phyloP scores from a whole-genome alignment of 805 yeast species.

The Sungouiozyma ichnusensis region DNA sequence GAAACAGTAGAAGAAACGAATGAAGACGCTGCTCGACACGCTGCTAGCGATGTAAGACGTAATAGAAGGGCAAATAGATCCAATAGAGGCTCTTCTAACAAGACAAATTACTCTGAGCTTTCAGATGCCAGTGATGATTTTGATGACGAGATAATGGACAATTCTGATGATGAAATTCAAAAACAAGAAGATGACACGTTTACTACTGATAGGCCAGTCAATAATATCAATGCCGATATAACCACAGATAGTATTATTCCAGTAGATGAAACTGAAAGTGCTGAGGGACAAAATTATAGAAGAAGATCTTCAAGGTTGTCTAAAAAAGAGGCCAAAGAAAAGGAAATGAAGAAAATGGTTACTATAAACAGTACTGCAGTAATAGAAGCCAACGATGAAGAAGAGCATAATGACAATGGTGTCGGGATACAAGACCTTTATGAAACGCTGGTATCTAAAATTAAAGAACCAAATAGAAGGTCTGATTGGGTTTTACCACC shows the following conservation, averaged over 20 bases:
- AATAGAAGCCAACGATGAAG: conserved; percentile 1
- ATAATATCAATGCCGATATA: conserved; percentile 1
- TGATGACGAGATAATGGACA: background rate
- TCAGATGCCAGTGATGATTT: background rate
- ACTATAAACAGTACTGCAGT: background rate
- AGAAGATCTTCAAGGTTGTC: conserved; percentile 11
- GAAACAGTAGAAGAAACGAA: background rate
- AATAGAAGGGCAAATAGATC: background rate
- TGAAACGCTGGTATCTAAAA: conserved; percentile 25
- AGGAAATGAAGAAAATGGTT: conserved; percentile 4
- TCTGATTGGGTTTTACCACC: conserved; percentile 29
- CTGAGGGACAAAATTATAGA: conserved; percentile 1
- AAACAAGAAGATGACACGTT: background rate
- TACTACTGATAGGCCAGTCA: background rate
- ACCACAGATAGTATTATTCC: conserved; percentile 2
- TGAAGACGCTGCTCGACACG: background rate
- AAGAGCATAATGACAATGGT: conserved; percentile 4
- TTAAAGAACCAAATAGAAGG: conserved; percentile 24
- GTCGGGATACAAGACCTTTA: conserved; percentile 18
- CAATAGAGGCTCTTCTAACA: background rate
- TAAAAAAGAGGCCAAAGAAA: conserved; percentile 2
- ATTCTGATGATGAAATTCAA: background rate
- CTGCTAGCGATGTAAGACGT: background rate
- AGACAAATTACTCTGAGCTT: background rate
- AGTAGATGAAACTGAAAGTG: background rate